phyloP scores from a whole-genome alignment of 805 yeast species.

The Kodamaea neixiangensis region DNA sequence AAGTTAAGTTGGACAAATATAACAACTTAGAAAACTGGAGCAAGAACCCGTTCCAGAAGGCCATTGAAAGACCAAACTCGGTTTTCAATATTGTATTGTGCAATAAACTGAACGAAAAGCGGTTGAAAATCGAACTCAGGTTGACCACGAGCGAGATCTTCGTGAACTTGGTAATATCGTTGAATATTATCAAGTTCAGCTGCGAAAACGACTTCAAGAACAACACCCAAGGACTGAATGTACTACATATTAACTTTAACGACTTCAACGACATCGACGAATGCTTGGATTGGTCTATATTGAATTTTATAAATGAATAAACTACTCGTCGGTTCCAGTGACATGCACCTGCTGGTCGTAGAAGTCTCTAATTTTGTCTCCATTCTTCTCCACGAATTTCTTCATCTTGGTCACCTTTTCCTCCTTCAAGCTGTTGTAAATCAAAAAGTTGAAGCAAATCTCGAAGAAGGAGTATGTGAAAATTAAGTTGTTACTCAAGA shows the following conservation, averaged over 20 bases:
- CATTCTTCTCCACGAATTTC: constrained; percentile 40
- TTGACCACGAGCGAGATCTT: constrained; percentile 43
- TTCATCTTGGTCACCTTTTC: constrained; percentile 56
- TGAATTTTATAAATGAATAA: constrained; percentile 28
- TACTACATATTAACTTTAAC: constrained; percentile 49
- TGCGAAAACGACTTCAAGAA: constrained; percentile 23
- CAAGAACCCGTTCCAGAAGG: constrained; percentile 39
- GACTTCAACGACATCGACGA: constrained; percentile 56
- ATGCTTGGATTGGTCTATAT: constrained; percentile 56
- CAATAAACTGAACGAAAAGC: constrained; percentile 17
- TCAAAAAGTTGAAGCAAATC: constrained; percentile 67
- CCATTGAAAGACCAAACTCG: constrained; percentile 41
- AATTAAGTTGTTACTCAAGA: constrained; percentile 61
- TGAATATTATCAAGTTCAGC: constrained; percentile 35
- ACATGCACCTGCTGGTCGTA: constrained; percentile 34
- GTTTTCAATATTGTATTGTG: constrained; percentile 26
- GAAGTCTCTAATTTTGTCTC: constrained; percentile 32
- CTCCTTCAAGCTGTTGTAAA: constrained; percentile 63
- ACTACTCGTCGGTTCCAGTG: constrained; percentile 23
- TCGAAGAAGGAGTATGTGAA: constrained; percentile 63
- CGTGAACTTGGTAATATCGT: constrained; percentile 38
- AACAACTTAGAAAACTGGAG: constrained; percentile 23
- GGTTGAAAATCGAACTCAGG: constrained; percentile 29
- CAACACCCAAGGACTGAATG: constrained; percentile 35
- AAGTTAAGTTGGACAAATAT: constrained; percentile 22